Percentiles rank a stretch among this genome's conserved stretches.
Evolutionary conservation across 108 stramenopile species (phyloP).

Genomic region (Ochromonas danica): DNA sequence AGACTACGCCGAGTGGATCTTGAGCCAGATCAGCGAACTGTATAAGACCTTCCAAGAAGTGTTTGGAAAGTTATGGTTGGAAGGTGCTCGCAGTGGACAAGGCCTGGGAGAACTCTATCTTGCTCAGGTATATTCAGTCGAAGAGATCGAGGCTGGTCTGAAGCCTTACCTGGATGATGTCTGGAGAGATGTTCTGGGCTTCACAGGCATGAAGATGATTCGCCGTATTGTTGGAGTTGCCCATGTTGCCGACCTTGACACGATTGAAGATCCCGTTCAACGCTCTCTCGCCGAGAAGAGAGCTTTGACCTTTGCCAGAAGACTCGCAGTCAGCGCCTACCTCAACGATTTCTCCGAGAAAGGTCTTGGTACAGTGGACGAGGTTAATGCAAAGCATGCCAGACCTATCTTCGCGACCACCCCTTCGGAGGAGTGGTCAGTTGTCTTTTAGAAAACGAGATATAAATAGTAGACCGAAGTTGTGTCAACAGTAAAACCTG

Average conservation of each 20-base stretch:
- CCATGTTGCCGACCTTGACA: constrained; percentile 62
- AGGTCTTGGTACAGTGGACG: too few species aligned
- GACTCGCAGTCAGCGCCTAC: too few species aligned
- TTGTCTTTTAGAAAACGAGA: too few species aligned
- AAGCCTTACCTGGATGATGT: too few species aligned
- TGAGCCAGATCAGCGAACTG: constrained; percentile 42
- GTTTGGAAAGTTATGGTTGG: constrained; percentile 55
- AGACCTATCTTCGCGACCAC: too few species aligned
- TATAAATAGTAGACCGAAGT: too few species aligned
- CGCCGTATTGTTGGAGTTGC: constrained; percentile 62
- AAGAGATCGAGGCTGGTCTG: background rate
- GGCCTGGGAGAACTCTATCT: background rate
- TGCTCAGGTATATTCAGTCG: background rate
- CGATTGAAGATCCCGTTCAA: constrained; percentile 51
- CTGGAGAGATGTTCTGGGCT: constrained; percentile 59
- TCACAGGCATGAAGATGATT: constrained; percentile 59
- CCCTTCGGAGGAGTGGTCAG: too few species aligned
- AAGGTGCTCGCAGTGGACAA: background rate
- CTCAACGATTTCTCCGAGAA: too few species aligned
- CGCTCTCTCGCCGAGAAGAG: constrained; percentile 37
- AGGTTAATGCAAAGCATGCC: too few species aligned
- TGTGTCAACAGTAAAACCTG: too few species aligned
- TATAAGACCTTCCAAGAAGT: constrained; percentile 36
- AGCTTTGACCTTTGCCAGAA: constrained; percentile 19
- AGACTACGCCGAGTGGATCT: constrained; percentile 56